Evolutionary conservation across 306 rosid genomes (phyloP), one percentile per base, ranked within the genome.

Genomic region (Acacia confusa): DNA sequence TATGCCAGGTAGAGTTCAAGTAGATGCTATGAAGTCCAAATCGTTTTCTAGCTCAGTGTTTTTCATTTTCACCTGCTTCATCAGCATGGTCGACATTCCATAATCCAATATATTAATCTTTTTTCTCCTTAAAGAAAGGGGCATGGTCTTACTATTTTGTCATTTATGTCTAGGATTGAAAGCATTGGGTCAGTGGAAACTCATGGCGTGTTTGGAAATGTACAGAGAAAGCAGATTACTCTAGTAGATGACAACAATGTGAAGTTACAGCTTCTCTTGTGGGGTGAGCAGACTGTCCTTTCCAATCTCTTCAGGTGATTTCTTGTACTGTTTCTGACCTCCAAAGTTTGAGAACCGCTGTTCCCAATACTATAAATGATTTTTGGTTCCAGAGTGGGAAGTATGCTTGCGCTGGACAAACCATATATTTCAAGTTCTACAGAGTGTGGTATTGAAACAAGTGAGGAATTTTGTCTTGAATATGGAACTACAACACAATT

Each of bases 401-500:
- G 98, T 77, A 87, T 92, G 94, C 98, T 93, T 85, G 98, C 96
- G 28, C 86, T 95, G 82, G 98, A 93, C 70, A 92, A 88, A 74
- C 98, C 98, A 41, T 93, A 88, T 75, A 45, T 95, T 82, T 77
- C 91, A 41, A 84, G 81, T 80, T 81, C 92, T 24, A 58, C 20
- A 17, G 97, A 90, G 80, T 85, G 78, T 84, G 82, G 57, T 67
- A 61, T 76, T 81, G 90, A 85, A 80, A 81, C 88, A 79, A 84
- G 78, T 52, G 89, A 66, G 79, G 89, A 87, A 53, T 50, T 92
- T 76, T 93, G 89, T 80, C 98, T 95, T 78, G 97, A 92, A 88
- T 95, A 89, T 81, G 99, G 98, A 80, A 92, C 96, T 83, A 92
- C 92, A 78, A 93, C 99, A 34, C 99, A 92, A 72, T 84, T 95